Base-by-base conservation (phyloP, 345 rosid species). In the Crucihimalaya himalaica region DNA sequence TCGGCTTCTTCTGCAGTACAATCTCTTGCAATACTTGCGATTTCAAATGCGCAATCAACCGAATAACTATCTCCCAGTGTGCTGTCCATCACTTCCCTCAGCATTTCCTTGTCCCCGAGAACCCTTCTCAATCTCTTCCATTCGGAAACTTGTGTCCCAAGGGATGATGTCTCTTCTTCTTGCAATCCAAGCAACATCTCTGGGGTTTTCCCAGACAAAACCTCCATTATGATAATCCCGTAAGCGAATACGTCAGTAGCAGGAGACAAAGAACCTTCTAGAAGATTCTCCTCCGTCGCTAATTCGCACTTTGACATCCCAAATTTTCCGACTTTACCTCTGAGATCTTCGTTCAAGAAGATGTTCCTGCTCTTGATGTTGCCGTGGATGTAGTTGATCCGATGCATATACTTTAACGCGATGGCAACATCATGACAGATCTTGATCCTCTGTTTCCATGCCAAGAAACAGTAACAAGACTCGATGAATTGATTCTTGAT, bases 401-500 rank as follows among this genome's bases (percentile, higher is more conserved):
- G 88, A 80, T 93, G 97, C 94, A 93, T 89, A 51, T 83, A 93
- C 81, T 88, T 92, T 52, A 93, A 80, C 8, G 94, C 96, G 70
- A 87, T 81, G 48, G 98, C 96, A 16, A 93, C 87, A 66, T 91
- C 97, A 20, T 86, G 90, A 59, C 96, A 86, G 75, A 91, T 88
- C 84, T 80, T 89, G 28, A 93, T 77, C 86, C 98, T 91, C 72
- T 91, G 98, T 74, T 75, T 78, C 98, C 96, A 93, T 25, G 91
- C 86, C 86, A 93, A 71, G 81, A 91, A 91, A 68, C 98, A 91
- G 61, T 88, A 80, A 77, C 97, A 93, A 20, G 98, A 93, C 42
- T 90, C 88, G 18, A 93, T 91, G 84, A 91, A 93, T 8, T 93
- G 97, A 69, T 84, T 93, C 86, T 93, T 93, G 79, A 93, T 86